Evolutionary conservation across 805 yeast genomes (phyloP).

Genomic region (Saturnispora hagleri): DNA sequence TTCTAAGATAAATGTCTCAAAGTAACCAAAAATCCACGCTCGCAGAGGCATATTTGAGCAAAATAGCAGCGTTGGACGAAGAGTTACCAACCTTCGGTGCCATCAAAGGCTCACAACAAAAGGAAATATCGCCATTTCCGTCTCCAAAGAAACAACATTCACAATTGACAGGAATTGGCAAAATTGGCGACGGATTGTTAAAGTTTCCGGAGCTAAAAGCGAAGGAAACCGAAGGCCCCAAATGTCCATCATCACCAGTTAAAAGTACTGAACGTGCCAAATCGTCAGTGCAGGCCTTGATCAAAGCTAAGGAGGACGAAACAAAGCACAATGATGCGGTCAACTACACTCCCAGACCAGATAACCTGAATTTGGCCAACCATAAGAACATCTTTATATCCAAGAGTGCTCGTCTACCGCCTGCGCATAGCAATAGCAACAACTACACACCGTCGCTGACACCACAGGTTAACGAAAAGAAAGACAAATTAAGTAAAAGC

Average conservation of each 20-base stretch:
- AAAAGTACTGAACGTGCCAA: conserved; percentile 8
- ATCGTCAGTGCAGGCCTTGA: conserved; percentile 28
- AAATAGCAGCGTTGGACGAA: conserved; percentile 9
- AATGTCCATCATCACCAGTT: conserved; percentile 6
- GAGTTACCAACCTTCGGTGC: conserved; percentile 2
- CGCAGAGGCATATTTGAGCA: conserved; percentile 5
- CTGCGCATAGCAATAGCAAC: conserved; percentile 8
- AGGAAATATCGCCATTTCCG: conserved; percentile 4
- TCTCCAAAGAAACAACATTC: conserved; percentile 6
- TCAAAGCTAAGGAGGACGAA: conserved; percentile 27
- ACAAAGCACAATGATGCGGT: conserved; percentile 21
- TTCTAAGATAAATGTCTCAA: not conserved
- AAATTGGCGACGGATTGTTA: not conserved
- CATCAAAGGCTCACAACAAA: not conserved
- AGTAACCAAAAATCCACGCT: not conserved
- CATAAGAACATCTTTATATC: conserved; percentile 7
- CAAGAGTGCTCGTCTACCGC: conserved; percentile 6
- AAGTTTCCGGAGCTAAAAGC: conserved; percentile 1
- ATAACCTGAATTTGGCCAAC: conserved; percentile 3
- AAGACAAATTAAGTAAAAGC: conserved; percentile 18
- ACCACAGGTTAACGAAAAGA: conserved; percentile 2
- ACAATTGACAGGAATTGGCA: not conserved
- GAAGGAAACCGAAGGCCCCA: not conserved
- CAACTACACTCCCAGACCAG: conserved; percentile 21
- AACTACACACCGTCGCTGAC: not conserved